phyloP scores from a whole-genome alignment of 169 alveolate genomes.

The Eimeria sp. region DNA sequence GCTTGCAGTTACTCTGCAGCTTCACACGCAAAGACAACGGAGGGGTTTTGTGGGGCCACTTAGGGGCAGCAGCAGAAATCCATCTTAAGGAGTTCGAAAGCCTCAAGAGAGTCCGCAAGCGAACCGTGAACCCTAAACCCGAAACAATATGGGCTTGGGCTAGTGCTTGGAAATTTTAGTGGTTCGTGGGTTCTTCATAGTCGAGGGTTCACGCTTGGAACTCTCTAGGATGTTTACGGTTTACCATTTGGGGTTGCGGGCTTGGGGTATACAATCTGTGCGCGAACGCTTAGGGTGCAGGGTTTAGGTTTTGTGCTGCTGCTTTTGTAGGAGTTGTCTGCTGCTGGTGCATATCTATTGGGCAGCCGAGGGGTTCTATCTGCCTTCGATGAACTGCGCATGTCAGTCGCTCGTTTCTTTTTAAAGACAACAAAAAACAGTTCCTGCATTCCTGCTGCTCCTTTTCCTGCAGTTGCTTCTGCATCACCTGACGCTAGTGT shows the following conservation, averaged over 20 bases:
- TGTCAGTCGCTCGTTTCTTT: constrained; percentile 75
- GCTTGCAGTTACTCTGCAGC: constrained; percentile 65
- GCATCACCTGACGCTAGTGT: neutral
- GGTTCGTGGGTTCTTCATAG: too few relatives aligned
- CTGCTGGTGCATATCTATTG: constrained; percentile 68
- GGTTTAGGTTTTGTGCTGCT: neutral
- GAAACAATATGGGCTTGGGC: neutral
- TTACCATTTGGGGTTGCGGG: neutral
- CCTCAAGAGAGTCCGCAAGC: constrained; percentile 55
- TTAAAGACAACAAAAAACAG: constrained; percentile 48
- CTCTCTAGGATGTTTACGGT: neutral
- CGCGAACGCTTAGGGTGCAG: neutral
- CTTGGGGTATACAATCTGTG: neutral
- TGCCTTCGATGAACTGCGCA: constrained; percentile 73
- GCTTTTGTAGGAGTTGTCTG: constrained; percentile 56
- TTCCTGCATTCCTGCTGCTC: neutral
- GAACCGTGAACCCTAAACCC: constrained; percentile 4
- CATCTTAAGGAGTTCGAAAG: constrained; percentile 76
- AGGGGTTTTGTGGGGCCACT: neutral
- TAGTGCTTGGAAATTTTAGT: too few relatives aligned
- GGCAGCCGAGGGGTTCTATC: constrained; percentile 75
- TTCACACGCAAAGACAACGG: neutral
- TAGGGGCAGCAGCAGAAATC: constrained; percentile 70
- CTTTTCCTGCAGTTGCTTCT: neutral
- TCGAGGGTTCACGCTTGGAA: neutral